Evolutionary conservation across 768 basidiomycete species (phyloP), one percentile per base, ranked within the genome.

Genomic region (Kockovaella imperatae): DNA sequence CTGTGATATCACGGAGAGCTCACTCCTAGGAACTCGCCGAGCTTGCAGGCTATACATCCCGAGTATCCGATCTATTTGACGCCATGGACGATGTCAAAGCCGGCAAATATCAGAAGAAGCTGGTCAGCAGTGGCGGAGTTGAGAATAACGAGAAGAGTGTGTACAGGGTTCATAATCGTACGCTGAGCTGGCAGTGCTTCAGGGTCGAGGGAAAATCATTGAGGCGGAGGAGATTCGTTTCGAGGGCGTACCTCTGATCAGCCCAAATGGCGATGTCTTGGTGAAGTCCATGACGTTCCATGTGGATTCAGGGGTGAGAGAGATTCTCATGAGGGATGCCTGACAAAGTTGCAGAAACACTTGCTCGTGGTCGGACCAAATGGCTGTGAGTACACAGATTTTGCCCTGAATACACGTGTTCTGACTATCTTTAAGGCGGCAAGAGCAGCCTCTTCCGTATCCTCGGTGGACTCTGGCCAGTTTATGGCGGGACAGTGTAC

Each of bases 401-500:
- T 42, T 10, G 5, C n/a, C n/a, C n/a, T 4, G 20, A 17, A 20
- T 17, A 15, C 15, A 31, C 10, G 2, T 18, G 30, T 5, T 17
- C 7, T 2, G 26, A 13, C 30, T 23, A 15, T 32, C 44, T 46
- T 17, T 36, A 29, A 61, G 59, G 59, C 46, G 74, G 74, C 14
- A 74, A 74, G 49, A 87, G 87, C 17, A 93, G 90, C 5, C 75
- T 97, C 26, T 96, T 97, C 77, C 81, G 93, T n/a, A 91, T 96
- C 39, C 74, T 96, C 1, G 91, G 90, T 20, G 91, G 89, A 18
- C 78, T 96, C n/a, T 95, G 90, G 90, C 89, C 90, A 0, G 83
- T 89, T 21, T 80, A 80, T 53, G 80, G 75, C 7, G 93, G 93
- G 3, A 75, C 80, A 25, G 89, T 99, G 14, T 80, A 83, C 57